Evolutionary conservation across 1,139 yeast species (phyloP).

Genomic region (Hanseniaspora sp.): DNA sequence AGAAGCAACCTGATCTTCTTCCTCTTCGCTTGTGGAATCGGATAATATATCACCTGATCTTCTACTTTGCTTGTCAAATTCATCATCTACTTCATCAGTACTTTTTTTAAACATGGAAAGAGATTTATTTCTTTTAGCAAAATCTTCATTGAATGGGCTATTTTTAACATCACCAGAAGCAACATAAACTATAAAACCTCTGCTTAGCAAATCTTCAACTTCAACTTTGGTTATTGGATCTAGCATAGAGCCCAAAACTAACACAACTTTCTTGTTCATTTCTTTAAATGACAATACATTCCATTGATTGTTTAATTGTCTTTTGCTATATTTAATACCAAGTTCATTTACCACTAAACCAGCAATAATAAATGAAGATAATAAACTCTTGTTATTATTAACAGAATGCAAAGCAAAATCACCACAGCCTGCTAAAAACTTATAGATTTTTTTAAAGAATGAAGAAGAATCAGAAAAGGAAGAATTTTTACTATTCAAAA

Average conservation of each 20-base stretch:
- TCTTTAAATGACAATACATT: constrained; percentile 16
- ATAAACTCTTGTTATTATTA: neutral
- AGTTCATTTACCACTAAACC: constrained; percentile 5
- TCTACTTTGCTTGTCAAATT: neutral
- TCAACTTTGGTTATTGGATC: constrained; percentile 30
- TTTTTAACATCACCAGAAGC: constrained; percentile 23
- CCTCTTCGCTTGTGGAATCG: constrained; percentile 13
- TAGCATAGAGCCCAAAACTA: constrained; percentile 28
- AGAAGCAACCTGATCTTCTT: neutral
- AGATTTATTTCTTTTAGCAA: neutral
- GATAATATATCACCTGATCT: constrained; percentile 11
- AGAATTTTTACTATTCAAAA: neutral
- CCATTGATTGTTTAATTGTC: neutral
- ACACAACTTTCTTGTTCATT: constrained; percentile 22
- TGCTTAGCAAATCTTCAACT: constrained; percentile 29
- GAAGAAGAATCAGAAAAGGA: neutral
- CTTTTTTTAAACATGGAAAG: neutral
- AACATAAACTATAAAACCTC: constrained; percentile 27
- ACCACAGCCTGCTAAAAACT: neutral
- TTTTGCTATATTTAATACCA: constrained; percentile 5
- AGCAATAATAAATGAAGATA: constrained; percentile 6
- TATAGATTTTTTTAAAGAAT: neutral
- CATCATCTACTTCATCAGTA: neutral
- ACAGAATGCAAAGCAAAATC: neutral
- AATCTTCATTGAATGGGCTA: constrained; percentile 12